Evolutionary conservation across 2,329 filamentous ascomycete genomes (phyloP).

Genomic region (Gliomastix tumulicola): DNA sequence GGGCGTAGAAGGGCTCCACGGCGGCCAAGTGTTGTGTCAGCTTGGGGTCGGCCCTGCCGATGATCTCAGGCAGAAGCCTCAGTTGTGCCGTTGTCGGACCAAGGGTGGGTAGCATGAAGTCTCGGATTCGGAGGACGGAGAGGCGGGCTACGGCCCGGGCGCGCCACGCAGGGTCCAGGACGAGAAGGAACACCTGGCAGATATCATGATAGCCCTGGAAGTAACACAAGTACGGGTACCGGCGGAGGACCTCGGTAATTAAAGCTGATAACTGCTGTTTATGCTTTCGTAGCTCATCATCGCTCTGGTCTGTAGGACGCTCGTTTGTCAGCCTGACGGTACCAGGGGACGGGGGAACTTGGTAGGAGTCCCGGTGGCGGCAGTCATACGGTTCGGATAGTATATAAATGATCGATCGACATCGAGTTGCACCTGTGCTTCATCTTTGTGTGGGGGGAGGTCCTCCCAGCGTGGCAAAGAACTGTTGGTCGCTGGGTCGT

Average conservation of each 20-base stretch:
- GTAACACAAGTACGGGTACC: conserved; percentile 79
- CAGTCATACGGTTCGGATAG: conserved; percentile 69
- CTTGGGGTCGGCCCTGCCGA: conserved; percentile 63
- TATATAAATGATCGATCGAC: conserved; percentile 97
- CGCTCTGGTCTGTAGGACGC: conserved; percentile 51
- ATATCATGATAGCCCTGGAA: conserved; percentile 99
- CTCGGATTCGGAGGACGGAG: conserved; percentile 82
- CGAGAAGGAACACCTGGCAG: conserved; percentile 87
- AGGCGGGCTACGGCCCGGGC: conserved; percentile 66
- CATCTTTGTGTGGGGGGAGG: conserved; percentile 75
- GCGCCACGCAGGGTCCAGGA: conserved; percentile 60
- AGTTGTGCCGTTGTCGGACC: conserved; percentile 77
- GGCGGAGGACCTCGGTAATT: conserved; percentile 74
- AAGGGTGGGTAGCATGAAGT: conserved; percentile 94
- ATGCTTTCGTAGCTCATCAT: conserved; percentile 60
- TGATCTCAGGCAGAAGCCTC: conserved; percentile 76
- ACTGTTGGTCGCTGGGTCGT: too few species aligned
- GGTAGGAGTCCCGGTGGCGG: too few species aligned
- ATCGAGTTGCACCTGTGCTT: conserved; percentile 86
- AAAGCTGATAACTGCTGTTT: conserved; percentile 73
- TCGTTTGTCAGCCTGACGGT: neutral
- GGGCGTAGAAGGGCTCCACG: conserved; percentile 83
- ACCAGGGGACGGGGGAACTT: neutral
- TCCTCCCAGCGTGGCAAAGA: conserved; percentile 43
- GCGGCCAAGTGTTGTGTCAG: conserved; percentile 70